phyloP scores from a whole-genome alignment of 2,329 filamentous ascomycete species.

The Xylaria hypoxylon region DNA sequence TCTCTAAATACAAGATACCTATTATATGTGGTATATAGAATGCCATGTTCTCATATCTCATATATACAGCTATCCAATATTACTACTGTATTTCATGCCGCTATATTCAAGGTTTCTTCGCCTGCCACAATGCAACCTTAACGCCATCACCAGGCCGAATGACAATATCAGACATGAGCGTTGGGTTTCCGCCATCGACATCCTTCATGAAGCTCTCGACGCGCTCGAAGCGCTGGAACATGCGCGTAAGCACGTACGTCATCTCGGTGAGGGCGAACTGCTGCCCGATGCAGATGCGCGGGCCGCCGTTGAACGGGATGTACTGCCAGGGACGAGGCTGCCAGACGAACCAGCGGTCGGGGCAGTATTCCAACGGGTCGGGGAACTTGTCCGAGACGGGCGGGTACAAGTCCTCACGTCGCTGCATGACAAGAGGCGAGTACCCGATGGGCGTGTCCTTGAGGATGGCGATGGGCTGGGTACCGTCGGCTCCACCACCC shows the following conservation, averaged over 20 bases:
- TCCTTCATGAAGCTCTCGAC: slow-evolving; percentile 68
- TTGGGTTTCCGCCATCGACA: slow-evolving; percentile 66
- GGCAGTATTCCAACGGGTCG: slow-evolving; percentile 66
- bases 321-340: slow-evolving; percentile 77
- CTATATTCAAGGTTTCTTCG: slow-evolving; percentile 45
- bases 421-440: slow-evolving; percentile 78
- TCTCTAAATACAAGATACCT: neutral
- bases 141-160: slow-evolving; percentile 70
- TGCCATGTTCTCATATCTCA: neutral
- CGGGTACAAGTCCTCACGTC: slow-evolving; percentile 72
- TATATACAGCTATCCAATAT: neutral
- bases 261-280: slow-evolving; percentile 86
- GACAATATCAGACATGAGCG: slow-evolving; percentile 70
- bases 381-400: slow-evolving; percentile 58
- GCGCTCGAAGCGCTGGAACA: slow-evolving; percentile 77
- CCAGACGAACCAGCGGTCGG: slow-evolving; percentile 74
- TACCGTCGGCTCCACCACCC: slow-evolving; percentile 74
- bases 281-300: slow-evolving; percentile 81
- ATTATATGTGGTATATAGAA: slow-evolving; percentile 7
- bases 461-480: slow-evolving; percentile 71
- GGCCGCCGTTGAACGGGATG: slow-evolving; percentile 80
- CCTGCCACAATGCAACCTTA: slow-evolving; percentile 66
- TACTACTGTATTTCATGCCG: neutral
- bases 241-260: slow-evolving; percentile 75
- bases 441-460: slow-evolving; percentile 76